These are phyloP conservation scores for Colletotrichum scovillei DNA, from an alignment of 2,329 filamentous ascomycete species.

Conservation along the genomic window DNA sequence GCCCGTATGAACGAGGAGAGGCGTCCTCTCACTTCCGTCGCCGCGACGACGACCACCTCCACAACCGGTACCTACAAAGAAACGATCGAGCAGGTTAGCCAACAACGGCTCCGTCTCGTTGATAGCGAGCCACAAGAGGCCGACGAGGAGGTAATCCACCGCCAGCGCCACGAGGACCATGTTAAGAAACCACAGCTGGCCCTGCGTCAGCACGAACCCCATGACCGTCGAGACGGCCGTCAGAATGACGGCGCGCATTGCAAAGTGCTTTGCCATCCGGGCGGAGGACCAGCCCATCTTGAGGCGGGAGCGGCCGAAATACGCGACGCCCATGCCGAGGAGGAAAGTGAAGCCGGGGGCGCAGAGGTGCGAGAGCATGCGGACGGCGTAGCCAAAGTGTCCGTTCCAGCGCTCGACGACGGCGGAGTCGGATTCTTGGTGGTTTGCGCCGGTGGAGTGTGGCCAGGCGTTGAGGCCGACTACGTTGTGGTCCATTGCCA, in stretches of 20 bases:
- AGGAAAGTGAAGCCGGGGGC: conserved; percentile 58
- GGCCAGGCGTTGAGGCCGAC: conserved; percentile 53
- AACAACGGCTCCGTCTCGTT: conserved; percentile 48
- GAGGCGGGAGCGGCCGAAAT: conserved; percentile 55
- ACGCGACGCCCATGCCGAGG: conserved; percentile 58
- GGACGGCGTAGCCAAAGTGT: conserved; percentile 49
- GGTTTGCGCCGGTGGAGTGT: conserved; percentile 49
- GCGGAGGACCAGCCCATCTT: conserved; percentile 51
- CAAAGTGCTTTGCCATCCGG: conserved; percentile 52
- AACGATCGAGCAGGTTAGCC: conserved; percentile 39
- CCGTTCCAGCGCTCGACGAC: conserved; percentile 51
- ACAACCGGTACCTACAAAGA: not conserved
- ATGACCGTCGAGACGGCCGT: conserved; percentile 46
- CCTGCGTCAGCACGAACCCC: conserved; percentile 46
- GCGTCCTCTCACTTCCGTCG: conserved; percentile 40
- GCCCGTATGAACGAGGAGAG: conserved; percentile 41
- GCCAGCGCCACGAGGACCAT: conserved; percentile 56
- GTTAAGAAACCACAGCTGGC: conserved; percentile 55
- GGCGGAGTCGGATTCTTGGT: conserved; percentile 49
- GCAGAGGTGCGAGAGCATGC: conserved; percentile 57
- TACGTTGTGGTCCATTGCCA: conserved; percentile 57
- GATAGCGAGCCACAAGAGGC: conserved; percentile 53
- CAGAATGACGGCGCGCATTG: conserved; percentile 49
- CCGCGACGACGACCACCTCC: conserved; percentile 8
- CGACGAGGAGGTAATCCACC: conserved; percentile 57